Percentiles rank a stretch among this genome's conserved stretches.
Evolutionary conservation across 163 green algal species (phyloP).

Genomic region (Scenedesmus sp.): DNA sequence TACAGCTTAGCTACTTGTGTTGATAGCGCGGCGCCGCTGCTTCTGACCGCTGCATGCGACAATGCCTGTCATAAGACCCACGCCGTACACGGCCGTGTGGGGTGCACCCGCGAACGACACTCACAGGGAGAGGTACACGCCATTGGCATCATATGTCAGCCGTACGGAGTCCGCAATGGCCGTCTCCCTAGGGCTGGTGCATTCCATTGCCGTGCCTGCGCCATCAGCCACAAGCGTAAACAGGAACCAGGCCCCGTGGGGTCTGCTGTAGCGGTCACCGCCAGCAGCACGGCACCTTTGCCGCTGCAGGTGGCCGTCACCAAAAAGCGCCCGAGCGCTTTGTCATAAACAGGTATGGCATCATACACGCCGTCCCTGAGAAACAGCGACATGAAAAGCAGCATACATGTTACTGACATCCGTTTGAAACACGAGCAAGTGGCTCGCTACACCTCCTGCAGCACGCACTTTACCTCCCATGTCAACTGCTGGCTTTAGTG

Average conservation of each 20-base stretch:
- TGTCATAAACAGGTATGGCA: slow-evolving; percentile 41
- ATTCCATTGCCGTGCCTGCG: slow-evolving; percentile 33
- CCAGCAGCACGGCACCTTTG: slow-evolving; percentile 35
- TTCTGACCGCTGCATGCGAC: neutral
- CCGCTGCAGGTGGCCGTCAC: slow-evolving; percentile 42
- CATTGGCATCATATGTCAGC: slow-evolving; percentile 31
- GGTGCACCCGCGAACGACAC: neutral
- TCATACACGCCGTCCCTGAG: slow-evolving; percentile 44
- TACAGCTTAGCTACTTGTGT: no score
- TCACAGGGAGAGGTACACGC: slow-evolving; percentile 43
- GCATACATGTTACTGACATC: neutral
- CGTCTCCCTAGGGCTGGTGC: slow-evolving; percentile 2
- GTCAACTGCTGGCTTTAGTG: no score
- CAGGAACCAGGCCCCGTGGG: slow-evolving; percentile 38
- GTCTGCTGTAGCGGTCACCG: slow-evolving; percentile 26
- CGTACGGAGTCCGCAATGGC: slow-evolving; percentile 22
- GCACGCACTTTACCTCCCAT: no score
- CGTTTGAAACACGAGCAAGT: no score
- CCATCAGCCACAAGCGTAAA: slow-evolving; percentile 46
- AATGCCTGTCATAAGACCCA: neutral
- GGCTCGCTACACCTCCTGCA: no score
- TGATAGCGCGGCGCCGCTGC: no score
- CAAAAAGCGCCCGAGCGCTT: slow-evolving; percentile 19
- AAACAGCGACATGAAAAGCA: neutral
- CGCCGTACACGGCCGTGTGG: neutral